Evolutionary conservation across 2,329 filamentous ascomycete species (phyloP), one percentile per base, ranked within the genome.

Genomic region (Colletotrichum paranaense): DNA sequence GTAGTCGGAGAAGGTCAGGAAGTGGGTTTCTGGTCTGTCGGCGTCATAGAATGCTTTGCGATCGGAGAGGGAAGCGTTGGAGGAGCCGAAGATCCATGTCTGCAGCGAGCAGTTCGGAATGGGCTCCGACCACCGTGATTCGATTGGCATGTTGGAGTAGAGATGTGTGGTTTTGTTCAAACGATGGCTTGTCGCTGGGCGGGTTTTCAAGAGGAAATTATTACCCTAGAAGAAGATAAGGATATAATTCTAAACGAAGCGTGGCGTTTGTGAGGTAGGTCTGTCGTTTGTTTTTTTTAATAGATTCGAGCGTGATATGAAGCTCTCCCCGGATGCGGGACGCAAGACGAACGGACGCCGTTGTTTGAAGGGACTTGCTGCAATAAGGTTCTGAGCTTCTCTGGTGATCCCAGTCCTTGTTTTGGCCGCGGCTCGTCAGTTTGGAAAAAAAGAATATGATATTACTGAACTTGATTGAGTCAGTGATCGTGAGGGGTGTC

Each of bases 21-120:
- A 91, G 77, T 93, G 90, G 9, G 89, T 91, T 7, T 93, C 88
- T 1, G 94, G 92, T 1, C 88, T 85, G 46, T 90, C 87, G 9
- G 93, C 89, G 77, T 95, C 93, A 64, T 94, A 85, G 77, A 92
- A 90, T 46, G 84, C 82, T 66, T 84, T 82, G 58, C 79, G 82
- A 62, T 88, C 82, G 2, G 83, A 77, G 6, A 90, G 81, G 7
- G 83, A 79, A 6, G 78, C 84, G 52, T 80, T 84, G 1, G 85
- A 82, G 2, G 87, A 86, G 22, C 85, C 87, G 68, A 91, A 90
- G 9, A 90, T 85, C 86, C 88, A 90, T 81, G 86, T 84, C 75
- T 87, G 88, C 46, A 91, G 80, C 1, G 89, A 89, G 78, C 85
- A 85, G 42, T 81, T 81, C 38, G 86, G 86, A 46, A 89, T 79